Evolutionary conservation across 257 asterid species (phyloP).

Genomic region (Anisodus acutangulus): DNA sequence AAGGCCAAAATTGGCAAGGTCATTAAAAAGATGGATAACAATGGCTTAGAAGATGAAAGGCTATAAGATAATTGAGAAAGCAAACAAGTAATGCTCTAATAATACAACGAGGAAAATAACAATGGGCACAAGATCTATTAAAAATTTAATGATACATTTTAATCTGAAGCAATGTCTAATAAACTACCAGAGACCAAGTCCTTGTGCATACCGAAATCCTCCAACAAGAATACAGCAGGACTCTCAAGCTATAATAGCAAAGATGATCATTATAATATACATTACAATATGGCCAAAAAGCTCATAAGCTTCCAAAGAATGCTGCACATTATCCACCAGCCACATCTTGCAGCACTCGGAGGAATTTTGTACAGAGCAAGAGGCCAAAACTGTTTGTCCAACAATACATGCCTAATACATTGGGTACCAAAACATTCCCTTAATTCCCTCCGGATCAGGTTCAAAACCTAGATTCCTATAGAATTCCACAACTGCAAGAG

Average conservation of each 20-base stretch:
- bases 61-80: too few relatives aligned
- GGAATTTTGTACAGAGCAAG: conserved; percentile 12
- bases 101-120: too few relatives aligned
- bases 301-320: not conserved
- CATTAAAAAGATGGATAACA: not conserved
- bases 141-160: not conserved
- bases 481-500: conserved; percentile 86
- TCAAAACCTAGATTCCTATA: conserved; percentile 81
- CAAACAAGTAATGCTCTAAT: too few relatives aligned
- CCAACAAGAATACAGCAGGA: conserved; percentile 9
- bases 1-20: not conserved
- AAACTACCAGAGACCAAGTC: not conserved
- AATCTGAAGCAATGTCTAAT: not conserved
- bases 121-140: not conserved
- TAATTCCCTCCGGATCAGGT: conserved; percentile 96
- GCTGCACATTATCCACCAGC: not conserved
- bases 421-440: conserved; percentile 99
- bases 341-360: conserved; percentile 11
- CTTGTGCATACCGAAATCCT: not conserved
- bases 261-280: not conserved
- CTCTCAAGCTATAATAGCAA: not conserved
- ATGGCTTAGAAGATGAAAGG: not conserved
- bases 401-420: conserved; percentile 48
- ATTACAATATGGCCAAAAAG: conserved; percentile 26
- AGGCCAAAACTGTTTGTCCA: conserved; percentile 7